These are phyloP conservation scores for Mycocentrospora acerina DNA, from an alignment of 2,329 filamentous ascomycete species.

Conservation along the genomic window DNA sequence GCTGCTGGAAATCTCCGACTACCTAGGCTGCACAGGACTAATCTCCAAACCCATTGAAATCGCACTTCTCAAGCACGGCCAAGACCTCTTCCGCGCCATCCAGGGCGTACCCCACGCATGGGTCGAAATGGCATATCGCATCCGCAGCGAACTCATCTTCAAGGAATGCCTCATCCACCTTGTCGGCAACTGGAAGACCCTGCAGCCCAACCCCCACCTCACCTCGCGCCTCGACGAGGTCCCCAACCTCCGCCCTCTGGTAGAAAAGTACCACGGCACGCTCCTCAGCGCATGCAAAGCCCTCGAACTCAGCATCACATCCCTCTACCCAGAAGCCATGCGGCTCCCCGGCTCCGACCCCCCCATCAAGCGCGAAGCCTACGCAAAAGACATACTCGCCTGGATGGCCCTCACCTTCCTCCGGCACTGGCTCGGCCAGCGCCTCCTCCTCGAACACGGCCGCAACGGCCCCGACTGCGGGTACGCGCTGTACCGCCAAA, in stretches of 20 bases:
- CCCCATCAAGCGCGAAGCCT: constrained; percentile 46
- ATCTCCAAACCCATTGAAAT: constrained; percentile 51
- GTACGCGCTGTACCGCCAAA: constrained; percentile 46
- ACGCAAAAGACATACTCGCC: constrained; percentile 52
- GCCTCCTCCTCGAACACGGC: constrained; percentile 43
- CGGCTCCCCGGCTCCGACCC: constrained; percentile 25
- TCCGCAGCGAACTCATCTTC: constrained; percentile 50
- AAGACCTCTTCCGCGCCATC: constrained; percentile 50
- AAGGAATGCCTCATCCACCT: constrained; percentile 50
- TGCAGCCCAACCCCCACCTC: constrained; percentile 7
- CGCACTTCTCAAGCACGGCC: constrained; percentile 50
- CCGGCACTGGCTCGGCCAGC: constrained; percentile 50
- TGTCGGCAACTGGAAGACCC: constrained; percentile 43
- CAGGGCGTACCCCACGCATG: constrained; percentile 47
- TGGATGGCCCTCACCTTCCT: constrained; percentile 54
- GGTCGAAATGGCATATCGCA: constrained; percentile 49
- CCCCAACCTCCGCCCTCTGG: constrained; percentile 27
- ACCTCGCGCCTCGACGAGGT: constrained; percentile 19
- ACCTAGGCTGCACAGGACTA: constrained; percentile 46
- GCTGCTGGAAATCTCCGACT: constrained; percentile 50
- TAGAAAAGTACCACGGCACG: constrained; percentile 32
- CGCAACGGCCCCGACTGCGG: constrained; percentile 48
- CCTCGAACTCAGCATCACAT: constrained; percentile 27
- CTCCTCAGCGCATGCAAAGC: constrained; percentile 30
- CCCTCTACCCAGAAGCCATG: constrained; percentile 30